phyloP scores from a whole-genome alignment of 345 rosid species.

The Syzygium grande region DNA sequence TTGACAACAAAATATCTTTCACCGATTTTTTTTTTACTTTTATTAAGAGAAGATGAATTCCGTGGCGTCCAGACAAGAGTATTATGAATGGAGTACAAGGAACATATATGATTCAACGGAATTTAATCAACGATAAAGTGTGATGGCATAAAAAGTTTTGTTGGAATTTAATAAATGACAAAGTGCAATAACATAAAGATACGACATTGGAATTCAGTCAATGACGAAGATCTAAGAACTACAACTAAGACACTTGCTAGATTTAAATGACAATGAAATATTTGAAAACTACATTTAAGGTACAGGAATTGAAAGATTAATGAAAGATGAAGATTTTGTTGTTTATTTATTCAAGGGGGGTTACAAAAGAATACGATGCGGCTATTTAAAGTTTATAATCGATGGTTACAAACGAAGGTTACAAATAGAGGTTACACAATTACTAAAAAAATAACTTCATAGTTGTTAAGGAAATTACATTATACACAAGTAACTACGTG shows the following conservation, averaged over 20 bases:
- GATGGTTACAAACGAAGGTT: background rate
- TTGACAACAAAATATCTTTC: fast-evolving
- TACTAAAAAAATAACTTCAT: background rate
- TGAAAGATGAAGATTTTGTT: background rate
- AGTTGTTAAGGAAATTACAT: too few relatives aligned
- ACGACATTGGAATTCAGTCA: fast-evolving
- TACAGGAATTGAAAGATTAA: background rate
- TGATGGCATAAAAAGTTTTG: background rate
- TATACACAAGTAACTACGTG: too few relatives aligned
- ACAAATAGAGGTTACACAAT: background rate
- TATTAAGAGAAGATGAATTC: background rate
- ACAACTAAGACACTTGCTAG: background rate
- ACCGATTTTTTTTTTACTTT: background rate
- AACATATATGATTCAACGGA: background rate
- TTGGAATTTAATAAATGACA: background rate
- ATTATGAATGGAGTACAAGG: background rate
- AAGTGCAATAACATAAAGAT: background rate
- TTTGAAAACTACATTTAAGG: background rate
- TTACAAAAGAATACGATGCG: background rate
- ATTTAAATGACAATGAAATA: too few relatives aligned
- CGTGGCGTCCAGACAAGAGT: fast-evolving
- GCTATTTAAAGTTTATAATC: background rate
- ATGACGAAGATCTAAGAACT: background rate
- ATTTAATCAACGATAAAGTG: background rate
- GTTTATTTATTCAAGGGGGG: background rate